Evolutionary conservation across 345 rosid species (phyloP).

Genomic region (Brassica incana): DNA sequence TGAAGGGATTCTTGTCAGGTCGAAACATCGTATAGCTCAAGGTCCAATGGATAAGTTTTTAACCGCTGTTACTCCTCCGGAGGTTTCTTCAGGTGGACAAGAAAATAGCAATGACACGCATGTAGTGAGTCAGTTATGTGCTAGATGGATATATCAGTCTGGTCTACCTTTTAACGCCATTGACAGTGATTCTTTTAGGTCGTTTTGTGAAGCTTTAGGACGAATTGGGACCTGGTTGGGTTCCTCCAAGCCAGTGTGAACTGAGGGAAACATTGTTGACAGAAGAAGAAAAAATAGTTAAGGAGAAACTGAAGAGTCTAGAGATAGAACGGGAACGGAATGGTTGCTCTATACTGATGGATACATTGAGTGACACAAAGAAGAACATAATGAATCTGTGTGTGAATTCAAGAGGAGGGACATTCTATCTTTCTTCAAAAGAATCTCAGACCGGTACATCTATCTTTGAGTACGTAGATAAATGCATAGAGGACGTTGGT

Average conservation of each 20-base stretch:
- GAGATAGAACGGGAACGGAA: background rate
- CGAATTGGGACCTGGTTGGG: background rate
- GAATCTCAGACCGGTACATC: background rate
- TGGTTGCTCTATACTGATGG: background rate
- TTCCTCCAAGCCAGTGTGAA: background rate
- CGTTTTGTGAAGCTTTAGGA: background rate
- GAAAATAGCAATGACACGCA: background rate
- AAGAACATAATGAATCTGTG: background rate
- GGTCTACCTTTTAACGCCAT: background rate
- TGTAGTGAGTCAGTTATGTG: background rate
- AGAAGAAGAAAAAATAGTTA: background rate
- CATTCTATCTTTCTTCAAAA: background rate
- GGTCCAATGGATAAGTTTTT: background rate
- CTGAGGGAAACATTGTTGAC: background rate
- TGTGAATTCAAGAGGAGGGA: background rate
- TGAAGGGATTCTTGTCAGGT: too few relatives aligned
- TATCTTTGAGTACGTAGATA: background rate
- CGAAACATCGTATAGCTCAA: background rate
- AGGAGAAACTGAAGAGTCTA: background rate
- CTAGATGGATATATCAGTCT: background rate
- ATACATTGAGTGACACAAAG: background rate
- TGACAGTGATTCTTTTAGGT: background rate
- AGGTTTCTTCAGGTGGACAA: background rate
- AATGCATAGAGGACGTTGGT: background rate
- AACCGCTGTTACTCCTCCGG: background rate